Evolutionary conservation across 2,329 filamentous ascomycete genomes (phyloP), one percentile per base, ranked within the genome.

Genomic region (Epichloe gansuensis): DNA sequence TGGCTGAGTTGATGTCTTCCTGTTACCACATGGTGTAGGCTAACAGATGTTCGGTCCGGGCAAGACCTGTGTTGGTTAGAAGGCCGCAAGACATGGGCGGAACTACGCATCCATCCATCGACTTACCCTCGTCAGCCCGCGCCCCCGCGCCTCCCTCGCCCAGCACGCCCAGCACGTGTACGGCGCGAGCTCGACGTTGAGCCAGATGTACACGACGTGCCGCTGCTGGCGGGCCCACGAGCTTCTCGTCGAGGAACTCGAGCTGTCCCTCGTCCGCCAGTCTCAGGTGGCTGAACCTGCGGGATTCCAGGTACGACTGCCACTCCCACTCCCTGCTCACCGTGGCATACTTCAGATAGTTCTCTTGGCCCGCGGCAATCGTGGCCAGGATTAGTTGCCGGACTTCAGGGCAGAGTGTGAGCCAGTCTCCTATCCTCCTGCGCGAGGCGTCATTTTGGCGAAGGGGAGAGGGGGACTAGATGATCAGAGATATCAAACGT

Each of bases 281-380:
- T 21, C 47, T n/a, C 35, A 49, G 23, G 25, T 49, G 38, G 7
- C 47, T 49, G 23, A 49, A 42, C 3, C 6, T 31, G 38, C 5
- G 38, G 8, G 37, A 12, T 21, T 49, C 47, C 6, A 49, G 31
- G 15, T 5, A 28, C 12, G 28, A 31, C 15, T 49, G 38, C 47
- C 47, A 49, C 38, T 49, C 47, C 47, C 47, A 49, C 38, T 49
- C 47, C 15, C 15, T 42, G 37, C 38, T 17, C 6, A 49, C 47
- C 25, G 25, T 31, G 37, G 47, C 47, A 11, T 49, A 42, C 38
- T 12, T 15, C 34, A 48, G 8, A 6, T n/a, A 37, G 21, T 48
- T 17, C 17, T 21, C 17, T 15, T 21, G 3, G 5, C n/a, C 5
- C 46, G 5, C 6, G 17, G 46, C 31, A 23, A 48, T 3, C 11